Percentiles rank a stretch among this genome's conserved stretches.
phyloP scores from a whole-genome alignment of 345 rosid species.

The Citrus australasica region DNA sequence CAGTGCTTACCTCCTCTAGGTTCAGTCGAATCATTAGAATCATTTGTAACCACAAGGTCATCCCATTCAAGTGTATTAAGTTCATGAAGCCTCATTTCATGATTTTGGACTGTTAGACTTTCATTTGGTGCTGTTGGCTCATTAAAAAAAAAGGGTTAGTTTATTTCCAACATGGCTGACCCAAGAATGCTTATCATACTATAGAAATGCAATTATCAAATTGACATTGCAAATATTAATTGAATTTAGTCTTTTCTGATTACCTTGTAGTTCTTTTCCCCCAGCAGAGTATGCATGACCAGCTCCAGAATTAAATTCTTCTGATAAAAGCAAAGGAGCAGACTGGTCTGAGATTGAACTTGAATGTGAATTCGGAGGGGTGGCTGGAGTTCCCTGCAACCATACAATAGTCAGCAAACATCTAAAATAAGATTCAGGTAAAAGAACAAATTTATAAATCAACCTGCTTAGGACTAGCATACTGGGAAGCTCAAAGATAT shows the following conservation, averaged over 20 bases:
- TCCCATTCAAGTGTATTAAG: slow-evolving; percentile 99
- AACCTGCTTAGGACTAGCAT: not conserved
- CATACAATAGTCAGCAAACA: slow-evolving; percentile 27
- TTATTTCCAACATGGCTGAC: not conserved
- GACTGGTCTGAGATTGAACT: slow-evolving; percentile 68
- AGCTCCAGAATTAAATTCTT: slow-evolving; percentile 62
- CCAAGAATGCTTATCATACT: slow-evolving; percentile 1
- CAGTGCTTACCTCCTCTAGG: slow-evolving; percentile 45
- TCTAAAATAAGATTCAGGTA: slow-evolving; percentile 3
- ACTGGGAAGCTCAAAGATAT: not conserved
- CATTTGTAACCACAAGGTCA: slow-evolving; percentile 62
- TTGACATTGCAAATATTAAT: not conserved
- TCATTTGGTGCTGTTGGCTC: slow-evolving; percentile 48
- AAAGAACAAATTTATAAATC: not conserved
- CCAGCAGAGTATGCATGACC: slow-evolving; percentile 34
- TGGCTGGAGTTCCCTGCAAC: slow-evolving; percentile 68
- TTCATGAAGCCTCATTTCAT: slow-evolving; percentile 77
- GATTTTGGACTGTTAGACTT: slow-evolving; percentile 39
- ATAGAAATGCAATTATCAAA: not conserved
- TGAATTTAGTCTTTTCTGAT: not conserved
- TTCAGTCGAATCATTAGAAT: slow-evolving; percentile 32
- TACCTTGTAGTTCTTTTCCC: slow-evolving; percentile 30
- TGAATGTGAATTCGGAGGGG: slow-evolving; percentile 79
- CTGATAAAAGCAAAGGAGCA: slow-evolving; percentile 45
- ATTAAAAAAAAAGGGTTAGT: slow-evolving; percentile 21